Evolutionary conservation across 148 eudicot genomes (phyloP).

Genomic region (Rheum nobile): DNA sequence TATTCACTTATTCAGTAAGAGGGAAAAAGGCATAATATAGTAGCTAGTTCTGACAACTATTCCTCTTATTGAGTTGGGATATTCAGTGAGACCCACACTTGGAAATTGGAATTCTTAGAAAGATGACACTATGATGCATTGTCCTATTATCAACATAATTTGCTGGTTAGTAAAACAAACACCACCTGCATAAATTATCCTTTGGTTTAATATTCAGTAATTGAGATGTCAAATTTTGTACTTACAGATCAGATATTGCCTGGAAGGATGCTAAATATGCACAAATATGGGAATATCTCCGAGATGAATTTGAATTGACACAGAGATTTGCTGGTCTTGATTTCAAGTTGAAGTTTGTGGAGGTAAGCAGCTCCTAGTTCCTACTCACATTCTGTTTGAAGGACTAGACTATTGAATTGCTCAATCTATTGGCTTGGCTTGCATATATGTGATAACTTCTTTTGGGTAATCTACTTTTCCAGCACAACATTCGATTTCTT

Average conservation of each 20-base stretch:
- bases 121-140: not conserved
- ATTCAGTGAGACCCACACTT: not conserved
- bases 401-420: not conserved
- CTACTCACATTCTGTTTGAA: not conserved
- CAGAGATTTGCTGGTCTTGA: slow-evolving; percentile 97
- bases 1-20: no score
- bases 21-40: no score
- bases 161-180: not conserved
- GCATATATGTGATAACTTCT: not conserved
- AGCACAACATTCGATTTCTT: slow-evolving; percentile 92
- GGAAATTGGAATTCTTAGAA: no score
- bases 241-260: slow-evolving; percentile 86
- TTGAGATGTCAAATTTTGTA: not conserved
- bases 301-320: slow-evolving; percentile 89
- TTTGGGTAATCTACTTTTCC: slow-evolving; percentile 9
- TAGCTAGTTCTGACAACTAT: not conserved
- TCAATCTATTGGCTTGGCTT: not conserved
- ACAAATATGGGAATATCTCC: slow-evolving; percentile 97
- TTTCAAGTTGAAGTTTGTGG: slow-evolving; percentile 91
- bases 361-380: slow-evolving; percentile 32
- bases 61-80: not conserved
- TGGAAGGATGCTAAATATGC: slow-evolving; percentile 99
- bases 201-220: not conserved
- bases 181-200: not conserved
- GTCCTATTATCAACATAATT: not conserved